Conservation (phyloP, 768 basidiomycete genomes). For the Boletus edulis region DNA sequence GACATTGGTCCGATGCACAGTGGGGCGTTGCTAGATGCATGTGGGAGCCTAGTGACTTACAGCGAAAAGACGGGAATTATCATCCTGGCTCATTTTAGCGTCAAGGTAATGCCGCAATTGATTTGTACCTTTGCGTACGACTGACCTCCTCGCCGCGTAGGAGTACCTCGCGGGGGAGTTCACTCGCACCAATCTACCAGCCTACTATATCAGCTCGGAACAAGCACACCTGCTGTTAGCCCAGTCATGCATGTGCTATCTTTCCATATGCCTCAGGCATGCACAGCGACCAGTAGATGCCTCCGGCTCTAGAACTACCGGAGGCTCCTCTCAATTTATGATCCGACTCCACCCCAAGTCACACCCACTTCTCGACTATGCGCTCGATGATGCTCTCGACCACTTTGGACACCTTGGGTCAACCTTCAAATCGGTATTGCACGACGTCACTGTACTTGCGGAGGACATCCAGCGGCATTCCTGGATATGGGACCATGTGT, state of each 20-base stretch:
- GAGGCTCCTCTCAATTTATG: not conserved
- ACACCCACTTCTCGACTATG: not conserved
- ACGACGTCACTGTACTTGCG: not conserved
- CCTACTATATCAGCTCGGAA: not conserved
- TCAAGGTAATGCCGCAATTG: not conserved
- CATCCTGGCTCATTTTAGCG: slow-evolving; percentile 4
- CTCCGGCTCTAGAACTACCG: not conserved
- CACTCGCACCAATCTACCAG: not conserved
- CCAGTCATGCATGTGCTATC: slow-evolving; percentile 2
- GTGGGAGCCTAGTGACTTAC: slow-evolving; percentile 7
- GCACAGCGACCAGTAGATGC: not conserved
- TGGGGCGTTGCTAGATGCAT: slow-evolving; percentile 2
- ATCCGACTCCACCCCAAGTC: not conserved
- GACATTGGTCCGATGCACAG: slow-evolving; percentile 2
- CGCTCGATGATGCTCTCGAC: not conserved
- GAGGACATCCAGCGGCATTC: not conserved
- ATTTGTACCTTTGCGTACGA: not conserved
- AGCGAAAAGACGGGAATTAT: not conserved
- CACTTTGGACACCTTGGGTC: not conserved
- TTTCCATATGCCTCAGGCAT: not conserved
- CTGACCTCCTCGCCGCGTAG: not conserved
- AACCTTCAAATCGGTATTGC: not conserved
- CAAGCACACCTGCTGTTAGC: not conserved
- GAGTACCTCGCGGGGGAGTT: slow-evolving; percentile 1
- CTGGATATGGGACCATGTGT: not conserved